These are phyloP conservation scores for Wickerhamiella slavikovae DNA, from an alignment of 805 yeast species.

Conservation along the genomic window DNA sequence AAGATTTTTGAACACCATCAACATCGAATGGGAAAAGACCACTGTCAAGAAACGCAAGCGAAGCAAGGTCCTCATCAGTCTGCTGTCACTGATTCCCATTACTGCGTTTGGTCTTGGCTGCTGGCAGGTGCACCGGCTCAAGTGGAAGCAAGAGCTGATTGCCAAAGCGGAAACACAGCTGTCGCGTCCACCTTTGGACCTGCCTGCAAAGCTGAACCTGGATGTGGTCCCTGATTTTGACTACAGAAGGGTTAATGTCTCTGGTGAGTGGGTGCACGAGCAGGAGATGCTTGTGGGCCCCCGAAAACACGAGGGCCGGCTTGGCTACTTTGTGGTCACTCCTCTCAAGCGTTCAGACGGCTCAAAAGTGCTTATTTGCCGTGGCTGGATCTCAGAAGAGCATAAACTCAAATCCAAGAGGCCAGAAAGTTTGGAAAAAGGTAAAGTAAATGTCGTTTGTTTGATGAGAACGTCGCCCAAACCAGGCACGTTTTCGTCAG, in stretches of 20 bases:
- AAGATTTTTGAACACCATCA: too few relatives aligned
- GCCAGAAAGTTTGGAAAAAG: conserved; percentile 52
- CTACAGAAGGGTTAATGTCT: conserved; percentile 54
- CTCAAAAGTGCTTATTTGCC: conserved; percentile 55
- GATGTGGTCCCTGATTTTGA: conserved; percentile 55
- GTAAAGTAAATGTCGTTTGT: conserved; percentile 52
- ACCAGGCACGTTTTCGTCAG: conserved; percentile 50
- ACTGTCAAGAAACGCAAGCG: conserved; percentile 22
- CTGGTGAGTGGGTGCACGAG: conserved; percentile 63
- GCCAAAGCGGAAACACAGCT: conserved; percentile 67
- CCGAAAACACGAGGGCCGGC: conserved; percentile 43
- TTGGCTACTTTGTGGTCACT: conserved; percentile 63
- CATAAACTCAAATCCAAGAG: conserved; percentile 31
- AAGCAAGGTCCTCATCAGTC: conserved; percentile 25
- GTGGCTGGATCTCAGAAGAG: conserved; percentile 78
- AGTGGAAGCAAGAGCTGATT: conserved; percentile 75
- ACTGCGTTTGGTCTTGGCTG: conserved; percentile 71
- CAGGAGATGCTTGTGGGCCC: conserved; percentile 91
- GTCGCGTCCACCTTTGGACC: conserved; percentile 46
- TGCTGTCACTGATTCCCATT: conserved; percentile 55
- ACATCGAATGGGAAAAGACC: conserved; percentile 78
- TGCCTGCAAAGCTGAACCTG: conserved; percentile 39
- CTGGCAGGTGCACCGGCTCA: conserved; percentile 75
- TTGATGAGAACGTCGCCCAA: conserved; percentile 48
- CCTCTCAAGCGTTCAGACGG: conserved; percentile 71